Base-by-base conservation (phyloP, 208 protist species). In the Acanthamoeba quina region DNA sequence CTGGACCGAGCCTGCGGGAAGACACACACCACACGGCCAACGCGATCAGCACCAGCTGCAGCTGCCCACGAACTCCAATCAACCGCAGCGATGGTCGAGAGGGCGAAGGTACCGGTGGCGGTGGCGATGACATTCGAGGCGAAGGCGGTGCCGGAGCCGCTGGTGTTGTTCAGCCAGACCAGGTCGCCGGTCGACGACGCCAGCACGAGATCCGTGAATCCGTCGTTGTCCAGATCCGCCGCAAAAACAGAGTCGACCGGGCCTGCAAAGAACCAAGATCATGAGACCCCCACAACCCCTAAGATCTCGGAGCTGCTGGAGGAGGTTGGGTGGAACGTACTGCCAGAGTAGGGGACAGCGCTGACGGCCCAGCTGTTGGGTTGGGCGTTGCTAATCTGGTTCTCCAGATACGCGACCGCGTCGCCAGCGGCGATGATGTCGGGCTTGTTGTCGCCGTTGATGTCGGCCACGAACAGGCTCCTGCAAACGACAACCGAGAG, bases 141-240 rank as follows among this genome's bases (percentile, higher is more conserved):
- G 10, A 44, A 82, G 34, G 10, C 44, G 19, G 72, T 31, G 72
- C 72, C 72, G 26, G 21, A 7, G 34, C 72, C 72, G 44, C 10
- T 52, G 72, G 72, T 82, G 44, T 82, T 82, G 72, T 82, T 82
- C 9, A 82, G 21, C 72, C 72, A 82, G 21, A 82, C 19, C 19
- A 34, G 11, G 29, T 37, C 34, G 64, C 29, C 72, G 24, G 37
- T 17, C 41, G 72, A 82, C 37, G 72, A 80, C 17, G 41, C 34
- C n/a, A 54, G 9, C 29, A 82, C 72, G 37, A 82, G 3, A n/a
- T 82, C 72, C 15, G 29, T 54, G 44, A 82, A 82, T 21, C 37
- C 29, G 44, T 82, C 17, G 11, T 82, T 82, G 72, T 82, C 31
- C 19, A 82, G 17, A 24, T 82, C 72, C 24, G 72, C 72, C 72